A percentile compares a stretch with the other conserved stretches of the same genome.
Conservation (phyloP, 208 protist species). For the Endotrypanum monterogeii region DNA sequence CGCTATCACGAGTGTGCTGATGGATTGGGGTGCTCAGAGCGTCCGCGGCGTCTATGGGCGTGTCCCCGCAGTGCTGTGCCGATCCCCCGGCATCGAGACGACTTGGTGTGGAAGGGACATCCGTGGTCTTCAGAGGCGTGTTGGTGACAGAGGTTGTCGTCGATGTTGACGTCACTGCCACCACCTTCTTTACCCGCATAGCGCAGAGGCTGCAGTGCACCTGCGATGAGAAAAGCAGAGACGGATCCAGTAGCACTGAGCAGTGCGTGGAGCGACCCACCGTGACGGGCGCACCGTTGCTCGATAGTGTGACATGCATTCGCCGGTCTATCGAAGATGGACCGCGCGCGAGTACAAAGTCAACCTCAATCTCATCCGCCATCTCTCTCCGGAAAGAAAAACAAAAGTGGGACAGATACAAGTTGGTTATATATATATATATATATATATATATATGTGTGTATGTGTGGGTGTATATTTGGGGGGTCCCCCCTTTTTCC, state of each 20-base stretch:
- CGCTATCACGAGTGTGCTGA: constrained; percentile 1
- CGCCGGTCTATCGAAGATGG: constrained; percentile 48
- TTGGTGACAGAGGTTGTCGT: not conserved
- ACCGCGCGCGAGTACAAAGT: constrained; percentile 70
- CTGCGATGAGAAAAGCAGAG: constrained; percentile 81
- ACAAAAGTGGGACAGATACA: not conserved
- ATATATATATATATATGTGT: too few species aligned
- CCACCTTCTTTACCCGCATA: constrained; percentile 16
- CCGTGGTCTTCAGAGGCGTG: not conserved
- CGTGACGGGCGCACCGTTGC: constrained; percentile 52
- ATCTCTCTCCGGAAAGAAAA: constrained; percentile 1
- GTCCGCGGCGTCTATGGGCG: constrained; percentile 1
- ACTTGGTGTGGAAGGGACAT: constrained; percentile 1
- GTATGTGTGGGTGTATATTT: too few species aligned
- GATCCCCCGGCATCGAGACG: not conserved
- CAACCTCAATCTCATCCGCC: constrained; percentile 24
- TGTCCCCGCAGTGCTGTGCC: not conserved
- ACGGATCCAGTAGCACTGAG: constrained; percentile 61
- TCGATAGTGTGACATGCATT: constrained; percentile 40
- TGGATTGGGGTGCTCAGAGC: not conserved
- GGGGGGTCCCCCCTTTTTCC: too few species aligned
- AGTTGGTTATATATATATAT: not conserved
- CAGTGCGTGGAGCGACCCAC: constrained; percentile 69
- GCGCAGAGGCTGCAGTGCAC: constrained; percentile 70
- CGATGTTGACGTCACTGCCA: not conserved